A percentile compares a stretch with the other conserved stretches of the same genome.
phyloP scores from a whole-genome alignment of 352 stramenopile genomes.

The Pythium periplocum region DNA sequence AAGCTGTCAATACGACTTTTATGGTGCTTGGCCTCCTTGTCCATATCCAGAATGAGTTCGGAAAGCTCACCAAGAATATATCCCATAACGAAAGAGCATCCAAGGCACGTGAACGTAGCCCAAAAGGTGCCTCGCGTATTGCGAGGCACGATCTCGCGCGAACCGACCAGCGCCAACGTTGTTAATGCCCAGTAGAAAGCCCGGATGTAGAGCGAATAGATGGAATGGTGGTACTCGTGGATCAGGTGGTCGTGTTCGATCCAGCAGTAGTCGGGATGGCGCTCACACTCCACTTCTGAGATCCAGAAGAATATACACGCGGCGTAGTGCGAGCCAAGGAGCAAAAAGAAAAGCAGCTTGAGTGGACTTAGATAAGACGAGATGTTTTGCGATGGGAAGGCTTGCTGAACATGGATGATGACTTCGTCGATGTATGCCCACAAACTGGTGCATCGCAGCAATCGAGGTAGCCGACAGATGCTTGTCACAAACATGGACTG shows the following conservation, averaged over 20 bases:
- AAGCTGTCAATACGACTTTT: conserved; percentile 68
- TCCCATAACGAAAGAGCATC: conserved; percentile 69
- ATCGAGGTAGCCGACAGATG: conserved; percentile 46
- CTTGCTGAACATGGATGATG: conserved; percentile 67
- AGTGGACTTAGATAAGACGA: conserved; percentile 61
- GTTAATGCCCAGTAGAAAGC: conserved; percentile 74
- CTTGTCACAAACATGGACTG: conserved; percentile 14
- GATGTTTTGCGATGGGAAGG: conserved; percentile 57
- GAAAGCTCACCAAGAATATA: conserved; percentile 71
- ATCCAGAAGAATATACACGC: conserved; percentile 70
- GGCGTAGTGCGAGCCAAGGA: conserved; percentile 54
- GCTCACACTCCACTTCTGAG: conserved; percentile 48
- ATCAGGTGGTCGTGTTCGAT: conserved; percentile 53
- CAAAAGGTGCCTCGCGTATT: conserved; percentile 41
- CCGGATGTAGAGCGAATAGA: conserved; percentile 46
- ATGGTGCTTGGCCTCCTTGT: conserved; percentile 68
- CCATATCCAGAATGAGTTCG: conserved; percentile 67
- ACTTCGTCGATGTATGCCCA: conserved; percentile 55
- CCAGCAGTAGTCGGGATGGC: conserved; percentile 40
- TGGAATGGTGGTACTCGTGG: conserved; percentile 47
- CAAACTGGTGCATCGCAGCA: conserved; percentile 47
- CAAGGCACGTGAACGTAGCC: conserved; percentile 50
- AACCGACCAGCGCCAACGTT: conserved; percentile 54
- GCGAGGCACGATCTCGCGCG: conserved; percentile 47
- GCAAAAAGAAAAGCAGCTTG: conserved; percentile 68